Evolutionary conservation across 2,329 filamentous ascomycete species (phyloP), one percentile per base, ranked within the genome.

Genomic region (Penicillium janthinellum): DNA sequence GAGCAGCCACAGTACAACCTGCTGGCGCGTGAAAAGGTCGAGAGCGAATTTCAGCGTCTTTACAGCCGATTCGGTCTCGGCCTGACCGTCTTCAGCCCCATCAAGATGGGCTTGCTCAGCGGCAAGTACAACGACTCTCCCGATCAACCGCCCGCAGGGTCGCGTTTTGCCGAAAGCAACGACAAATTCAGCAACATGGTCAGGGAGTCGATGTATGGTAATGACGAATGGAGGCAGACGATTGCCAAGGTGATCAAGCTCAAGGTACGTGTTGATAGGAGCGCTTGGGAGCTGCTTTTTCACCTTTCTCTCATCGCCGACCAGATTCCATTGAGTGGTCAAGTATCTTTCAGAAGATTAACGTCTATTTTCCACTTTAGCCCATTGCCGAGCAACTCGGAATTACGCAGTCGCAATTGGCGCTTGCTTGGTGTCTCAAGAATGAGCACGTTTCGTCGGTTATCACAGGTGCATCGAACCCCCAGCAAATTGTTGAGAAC

Each of bases 1-100:
- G 71, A 90, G 75, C 88, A 90, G 75, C 87, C 87, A 1, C 77
- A 83, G 49, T 90, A 90, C 77, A 89, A 88, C 77, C 83, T 89
- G 79, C 78, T 90, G 8, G 77, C 79, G 34, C 82, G 87, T 5
- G 76, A 84, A 57, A 86, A 84, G 71, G 86, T 89, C 15, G 88
- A 90, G 75, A 76, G 76, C 41, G 84, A 90, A 68, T 89, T 81
- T 69, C 77, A 79, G 42, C 81, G 84, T 54, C 77, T 90, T 37
- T 90, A 88, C 75, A 78, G 83, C 51, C 82, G 88, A 59, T 79
- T 81, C 55, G 85, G 86, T 4, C 78, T 87, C 3, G 87, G 87
- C 1, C 76, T 90, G 49, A 89, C 88, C 25, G 83, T 84, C 55
- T 90, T 85, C 77, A 86, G 82, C 7, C 88, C 88, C 1, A 75